A percentile compares a stretch with the other conserved stretches of the same genome.
phyloP scores from a whole-genome alignment of 2,329 filamentous ascomycete genomes.

The Akanthomyces lecanii region DNA sequence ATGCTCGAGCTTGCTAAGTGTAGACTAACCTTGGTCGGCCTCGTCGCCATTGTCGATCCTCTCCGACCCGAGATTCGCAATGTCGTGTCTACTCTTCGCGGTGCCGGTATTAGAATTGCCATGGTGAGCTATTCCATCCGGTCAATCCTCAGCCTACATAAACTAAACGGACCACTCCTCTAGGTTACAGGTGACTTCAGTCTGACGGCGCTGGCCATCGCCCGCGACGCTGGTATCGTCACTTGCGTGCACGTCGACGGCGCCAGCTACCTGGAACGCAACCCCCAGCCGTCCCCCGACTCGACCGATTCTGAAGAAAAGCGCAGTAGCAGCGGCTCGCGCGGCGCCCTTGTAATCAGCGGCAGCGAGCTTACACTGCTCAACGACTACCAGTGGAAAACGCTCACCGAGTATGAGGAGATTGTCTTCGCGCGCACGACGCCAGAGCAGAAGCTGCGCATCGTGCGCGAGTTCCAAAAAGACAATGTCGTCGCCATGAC shows the following conservation, averaged over 20 bases:
- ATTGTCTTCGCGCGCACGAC: slow-evolving; percentile 73
- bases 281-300: slow-evolving; percentile 17
- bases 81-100: slow-evolving; percentile 61
- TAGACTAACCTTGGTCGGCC: slow-evolving; percentile 64
- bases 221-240: slow-evolving; percentile 67
- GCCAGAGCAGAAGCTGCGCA: slow-evolving; percentile 73
- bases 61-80: slow-evolving; percentile 67
- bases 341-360: slow-evolving; percentile 56
- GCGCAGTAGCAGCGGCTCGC: slow-evolving; percentile 19
- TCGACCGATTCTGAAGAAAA: slow-evolving; percentile 24
- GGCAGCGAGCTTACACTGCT: slow-evolving; percentile 63
- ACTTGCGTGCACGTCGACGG: slow-evolving; percentile 52
- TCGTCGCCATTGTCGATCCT: slow-evolving; percentile 76
- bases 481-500: slow-evolving; percentile 74
- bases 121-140: slow-evolving; percentile 50
- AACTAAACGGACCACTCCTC: background rate
- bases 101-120: slow-evolving; percentile 69
- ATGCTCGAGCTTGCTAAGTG: slow-evolving; percentile 50
- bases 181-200: slow-evolving; percentile 72
- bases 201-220: slow-evolving; percentile 69
- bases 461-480: slow-evolving; percentile 69
- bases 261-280: slow-evolving; percentile 46
- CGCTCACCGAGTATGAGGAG: slow-evolving; percentile 61
- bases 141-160: background rate
- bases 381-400: slow-evolving; percentile 65